Evolutionary conservation across 306 rosid species (phyloP).

Genomic region (Glycine latifolia): DNA sequence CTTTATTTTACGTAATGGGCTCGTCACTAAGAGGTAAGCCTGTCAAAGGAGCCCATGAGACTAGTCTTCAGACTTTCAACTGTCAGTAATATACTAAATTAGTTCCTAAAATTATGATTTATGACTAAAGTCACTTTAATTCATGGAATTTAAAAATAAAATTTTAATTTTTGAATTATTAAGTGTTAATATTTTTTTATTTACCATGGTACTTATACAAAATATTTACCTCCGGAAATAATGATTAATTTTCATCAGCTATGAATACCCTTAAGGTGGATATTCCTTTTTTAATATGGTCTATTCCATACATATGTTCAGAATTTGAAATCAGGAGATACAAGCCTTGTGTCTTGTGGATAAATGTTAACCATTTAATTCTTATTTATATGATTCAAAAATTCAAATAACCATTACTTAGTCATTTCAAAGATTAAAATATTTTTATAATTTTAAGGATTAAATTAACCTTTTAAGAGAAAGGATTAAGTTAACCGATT

Average conservation of each 20-base stretch:
- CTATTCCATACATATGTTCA: too few relatives aligned
- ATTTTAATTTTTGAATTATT: background rate
- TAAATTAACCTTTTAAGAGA: background rate
- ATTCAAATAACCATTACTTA: background rate
- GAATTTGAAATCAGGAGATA: too few relatives aligned
- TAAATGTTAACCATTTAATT: background rate
- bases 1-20: constrained; percentile 18
- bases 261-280: too few relatives aligned
- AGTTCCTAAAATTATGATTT: background rate
- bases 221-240: too few relatives aligned
- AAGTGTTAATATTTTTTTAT: background rate
- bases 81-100: background rate
- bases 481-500: background rate
- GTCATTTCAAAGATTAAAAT: background rate
- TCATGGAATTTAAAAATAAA: too few relatives aligned
- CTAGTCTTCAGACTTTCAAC: background rate
- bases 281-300: too few relatives aligned
- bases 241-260: too few relatives aligned
- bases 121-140: too few relatives aligned
- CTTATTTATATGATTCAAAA: background rate
- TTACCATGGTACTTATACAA: too few relatives aligned
- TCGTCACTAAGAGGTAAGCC: background rate
- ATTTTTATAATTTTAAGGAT: background rate
- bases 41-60: background rate
- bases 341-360: too few relatives aligned